Conservation (phyloP, 495 filamentous ascomycete genomes). For the Aspergillus panamensis region DNA sequence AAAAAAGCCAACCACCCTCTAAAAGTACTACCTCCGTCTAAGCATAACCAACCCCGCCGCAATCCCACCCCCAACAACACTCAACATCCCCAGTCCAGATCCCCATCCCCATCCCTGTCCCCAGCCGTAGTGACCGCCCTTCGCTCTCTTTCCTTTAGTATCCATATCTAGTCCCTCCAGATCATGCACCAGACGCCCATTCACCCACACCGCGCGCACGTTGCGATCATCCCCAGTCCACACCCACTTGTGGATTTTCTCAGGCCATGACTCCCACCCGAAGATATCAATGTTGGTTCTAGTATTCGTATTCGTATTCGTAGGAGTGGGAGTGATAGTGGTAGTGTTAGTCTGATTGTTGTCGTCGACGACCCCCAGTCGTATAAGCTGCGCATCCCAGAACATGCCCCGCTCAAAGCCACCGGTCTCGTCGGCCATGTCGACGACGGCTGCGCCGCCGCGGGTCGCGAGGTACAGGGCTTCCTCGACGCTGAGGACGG, state of each 20-base stretch:
- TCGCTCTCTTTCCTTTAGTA: too few relatives aligned
- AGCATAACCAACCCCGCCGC: too few relatives aligned
- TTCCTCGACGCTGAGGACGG: constrained; percentile 76
- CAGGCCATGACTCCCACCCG: constrained; percentile 77
- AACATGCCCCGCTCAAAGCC: constrained; percentile 74
- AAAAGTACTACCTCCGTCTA: too few relatives aligned
- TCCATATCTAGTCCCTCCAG: neutral
- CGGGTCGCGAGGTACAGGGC: constrained; percentile 70
- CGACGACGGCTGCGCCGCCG: constrained; percentile 72
- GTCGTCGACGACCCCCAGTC: constrained; percentile 31
- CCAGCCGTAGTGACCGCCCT: too few relatives aligned
- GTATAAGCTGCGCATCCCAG: constrained; percentile 78
- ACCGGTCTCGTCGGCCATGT: constrained; percentile 62
- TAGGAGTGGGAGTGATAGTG: too few relatives aligned
- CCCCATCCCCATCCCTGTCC: neutral
- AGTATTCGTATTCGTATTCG: too few relatives aligned
- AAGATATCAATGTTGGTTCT: constrained; percentile 65
- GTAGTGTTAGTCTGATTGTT: neutral
- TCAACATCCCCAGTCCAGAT: too few relatives aligned
- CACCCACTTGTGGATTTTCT: constrained; percentile 82
- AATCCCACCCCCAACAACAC: too few relatives aligned
- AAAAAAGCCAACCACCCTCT: too few relatives aligned
- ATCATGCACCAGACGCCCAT: constrained; percentile 70
- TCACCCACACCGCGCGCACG: constrained; percentile 75
- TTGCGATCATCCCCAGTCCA: constrained; percentile 86